Conservation (phyloP, 1,139 yeast species). For the Yamadazyma epiphylla region DNA sequence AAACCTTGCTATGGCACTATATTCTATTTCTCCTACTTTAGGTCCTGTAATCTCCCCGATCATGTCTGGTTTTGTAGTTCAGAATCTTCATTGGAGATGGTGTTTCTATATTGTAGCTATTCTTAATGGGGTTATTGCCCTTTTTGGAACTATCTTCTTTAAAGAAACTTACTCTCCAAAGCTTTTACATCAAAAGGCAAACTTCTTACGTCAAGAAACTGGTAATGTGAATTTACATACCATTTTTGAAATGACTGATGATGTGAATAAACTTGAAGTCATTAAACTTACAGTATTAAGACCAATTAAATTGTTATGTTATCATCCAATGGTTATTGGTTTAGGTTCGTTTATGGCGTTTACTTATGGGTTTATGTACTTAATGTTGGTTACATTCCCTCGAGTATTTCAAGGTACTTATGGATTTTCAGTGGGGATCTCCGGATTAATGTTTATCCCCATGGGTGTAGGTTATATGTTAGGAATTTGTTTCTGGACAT, state of each 20-base stretch:
- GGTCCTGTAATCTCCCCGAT: conserved; percentile 38
- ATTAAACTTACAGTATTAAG: conserved; percentile 41
- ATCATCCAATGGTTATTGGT: conserved; percentile 63
- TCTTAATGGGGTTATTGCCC: conserved; percentile 47
- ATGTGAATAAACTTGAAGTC: conserved; percentile 21
- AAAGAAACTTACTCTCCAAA: conserved; percentile 61
- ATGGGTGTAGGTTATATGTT: conserved; percentile 48
- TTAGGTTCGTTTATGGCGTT: conserved; percentile 62
- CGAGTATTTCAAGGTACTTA: conserved; percentile 43
- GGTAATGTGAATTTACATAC: conserved; percentile 58
- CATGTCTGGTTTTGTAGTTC: conserved; percentile 25
- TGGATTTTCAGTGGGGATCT: conserved; percentile 45
- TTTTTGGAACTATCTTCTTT: conserved; percentile 39
- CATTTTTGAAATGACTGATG: conserved; percentile 43
- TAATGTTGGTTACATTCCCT: conserved; percentile 59
- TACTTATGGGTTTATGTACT: conserved; percentile 59
- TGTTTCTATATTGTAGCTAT: conserved; percentile 56
- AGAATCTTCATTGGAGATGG: conserved; percentile 50
- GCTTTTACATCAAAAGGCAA: conserved; percentile 46
- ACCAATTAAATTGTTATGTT: conserved; percentile 47
- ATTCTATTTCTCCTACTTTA: conserved; percentile 51
- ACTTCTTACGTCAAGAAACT: conserved; percentile 41
- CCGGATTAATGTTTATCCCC: conserved; percentile 56
- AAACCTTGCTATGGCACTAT: conserved; percentile 57
- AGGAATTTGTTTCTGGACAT: conserved; percentile 47